These are phyloP conservation scores for Xylariomycetidae sp. DNA, from an alignment of 2,329 filamentous ascomycete species.

Conservation along the genomic window DNA sequence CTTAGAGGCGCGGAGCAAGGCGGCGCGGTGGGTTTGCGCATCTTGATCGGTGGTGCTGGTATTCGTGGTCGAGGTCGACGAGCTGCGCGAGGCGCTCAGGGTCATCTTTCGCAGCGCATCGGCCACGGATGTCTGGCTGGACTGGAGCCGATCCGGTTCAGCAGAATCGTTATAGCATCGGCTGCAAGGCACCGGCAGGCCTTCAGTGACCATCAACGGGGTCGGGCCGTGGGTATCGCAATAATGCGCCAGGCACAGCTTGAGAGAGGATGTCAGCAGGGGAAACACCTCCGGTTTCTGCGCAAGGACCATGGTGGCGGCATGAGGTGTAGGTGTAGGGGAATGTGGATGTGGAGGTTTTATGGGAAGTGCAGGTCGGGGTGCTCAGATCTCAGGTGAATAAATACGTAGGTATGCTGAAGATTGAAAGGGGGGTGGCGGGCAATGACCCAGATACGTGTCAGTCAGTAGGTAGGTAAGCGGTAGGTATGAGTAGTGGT, in stretches of 20 bases:
- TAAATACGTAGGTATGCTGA: no score
- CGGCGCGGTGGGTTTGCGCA: slow-evolving; percentile 35
- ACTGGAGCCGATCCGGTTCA: slow-evolving; percentile 33
- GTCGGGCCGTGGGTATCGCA: slow-evolving; percentile 66
- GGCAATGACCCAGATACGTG: no score
- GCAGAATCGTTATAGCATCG: slow-evolving; percentile 47
- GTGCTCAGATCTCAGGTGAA: no score
- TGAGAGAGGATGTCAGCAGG: slow-evolving; percentile 37
- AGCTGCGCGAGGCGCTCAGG: slow-evolving; percentile 34
- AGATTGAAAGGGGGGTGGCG: no score
- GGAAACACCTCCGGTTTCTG: slow-evolving; percentile 17
- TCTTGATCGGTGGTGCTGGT: no score
- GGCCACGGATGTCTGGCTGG: slow-evolving; percentile 35
- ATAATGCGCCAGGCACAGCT: slow-evolving; percentile 65
- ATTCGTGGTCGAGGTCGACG: slow-evolving; percentile 36
- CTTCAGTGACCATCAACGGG: slow-evolving; percentile 64
- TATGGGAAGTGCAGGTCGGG: no score
- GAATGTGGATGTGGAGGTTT: no score
- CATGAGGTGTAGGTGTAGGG: not conserved
- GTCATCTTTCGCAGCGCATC: slow-evolving; percentile 44
- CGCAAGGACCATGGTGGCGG: slow-evolving; percentile 17
- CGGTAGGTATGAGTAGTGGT: no score
- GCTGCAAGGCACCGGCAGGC: slow-evolving; percentile 53
- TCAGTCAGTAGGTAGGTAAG: no score
- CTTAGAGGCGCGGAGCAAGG: slow-evolving; percentile 35